Base-by-base conservation (phyloP, 2,329 filamentous ascomycete genomes). In the Pestalotiopsis sp. region DNA sequence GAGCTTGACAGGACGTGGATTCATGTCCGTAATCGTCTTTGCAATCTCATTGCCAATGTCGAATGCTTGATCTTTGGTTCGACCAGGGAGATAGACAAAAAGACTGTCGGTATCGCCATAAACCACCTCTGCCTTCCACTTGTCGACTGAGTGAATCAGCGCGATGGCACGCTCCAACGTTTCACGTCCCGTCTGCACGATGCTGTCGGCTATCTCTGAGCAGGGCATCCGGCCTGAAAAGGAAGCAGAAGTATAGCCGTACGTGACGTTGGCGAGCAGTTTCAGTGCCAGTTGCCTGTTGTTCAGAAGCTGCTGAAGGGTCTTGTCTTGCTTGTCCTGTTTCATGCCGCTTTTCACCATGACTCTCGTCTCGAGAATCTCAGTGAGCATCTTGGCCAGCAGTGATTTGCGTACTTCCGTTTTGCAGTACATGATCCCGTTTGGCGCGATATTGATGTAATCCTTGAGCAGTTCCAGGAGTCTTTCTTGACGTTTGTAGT, bases 301-400 rank as follows among this genome's bases (percentile, higher is more conserved):
- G 82, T 99, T 97, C 20, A 98, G 85, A 13, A 98, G 87, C 70
- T 92, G 91, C 75, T 98, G 95, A 17, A 98, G 82, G 0, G 89
- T 88, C 78, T 90, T 95, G 81, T 98, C 95, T 68, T 95, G 91
- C 78, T 95, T 96, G 80, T 97, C 94, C 69, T 90, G 85, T 78
- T 97, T 97, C 95, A 99, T 98, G 13, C 95, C 95, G 73, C 90
- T 93, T 81, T 99, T 99, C 69, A 99, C 93, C 96, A 99, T 99
- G 45, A 98, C 92, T 70, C 96, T 89, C 5, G 96, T 98, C 80
- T 98, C 95, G 13, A 99, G 85, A 27, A 99, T 97, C 80, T 99
- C 96, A 2, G 92, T 92, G 70, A 99, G 84, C 96, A 99, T 99
- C 81, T 97, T 98, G 4, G 95, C 95, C 4, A 99, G 84, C 4